Conservation (phyloP, 2,329 filamentous ascomycete species). For the Pyrenochaeta sp. region DNA sequence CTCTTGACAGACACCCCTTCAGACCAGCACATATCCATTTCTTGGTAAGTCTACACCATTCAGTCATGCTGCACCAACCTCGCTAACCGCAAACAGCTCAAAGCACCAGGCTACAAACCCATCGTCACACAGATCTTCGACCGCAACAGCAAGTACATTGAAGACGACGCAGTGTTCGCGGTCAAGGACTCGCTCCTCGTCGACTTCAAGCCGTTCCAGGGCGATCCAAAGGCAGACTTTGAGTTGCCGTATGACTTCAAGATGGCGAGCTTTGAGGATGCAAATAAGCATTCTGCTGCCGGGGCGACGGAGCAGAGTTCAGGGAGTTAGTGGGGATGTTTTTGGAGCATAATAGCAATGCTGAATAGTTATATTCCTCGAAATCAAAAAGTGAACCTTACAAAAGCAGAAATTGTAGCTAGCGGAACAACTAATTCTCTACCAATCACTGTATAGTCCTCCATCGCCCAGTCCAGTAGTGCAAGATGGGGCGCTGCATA, state of each 20-base stretch:
- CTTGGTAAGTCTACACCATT: slow-evolving; percentile 57
- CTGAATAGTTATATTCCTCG: no score
- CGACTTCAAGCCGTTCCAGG: slow-evolving; percentile 63
- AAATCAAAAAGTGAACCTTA: no score
- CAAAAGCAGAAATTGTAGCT: no score
- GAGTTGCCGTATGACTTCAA: slow-evolving; percentile 64
- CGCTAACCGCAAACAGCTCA: slow-evolving; percentile 52
- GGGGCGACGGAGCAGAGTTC: slow-evolving; percentile 38
- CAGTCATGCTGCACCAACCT: no score
- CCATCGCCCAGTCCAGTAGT: no score
- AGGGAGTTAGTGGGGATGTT: background rate
- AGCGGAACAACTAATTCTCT: no score
- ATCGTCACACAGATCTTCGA: slow-evolving; percentile 84
- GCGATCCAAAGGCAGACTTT: slow-evolving; percentile 61
- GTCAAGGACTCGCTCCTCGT: slow-evolving; percentile 68
- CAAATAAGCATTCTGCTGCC: slow-evolving; percentile 34
- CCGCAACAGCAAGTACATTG: slow-evolving; percentile 68
- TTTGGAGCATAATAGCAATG: no score
- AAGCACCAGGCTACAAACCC: slow-evolving; percentile 68
- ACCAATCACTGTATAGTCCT: no score
- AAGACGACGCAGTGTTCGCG: slow-evolving; percentile 66
- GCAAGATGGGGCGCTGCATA: no score
- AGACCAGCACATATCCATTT: slow-evolving; percentile 72
- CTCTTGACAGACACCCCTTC: slow-evolving; percentile 69
- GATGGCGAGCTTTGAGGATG: slow-evolving; percentile 48